Percentiles rank a stretch among this genome's conserved stretches.
Conservation (phyloP, 2,329 filamentous ascomycete species). For the Claviceps arundinis region DNA sequence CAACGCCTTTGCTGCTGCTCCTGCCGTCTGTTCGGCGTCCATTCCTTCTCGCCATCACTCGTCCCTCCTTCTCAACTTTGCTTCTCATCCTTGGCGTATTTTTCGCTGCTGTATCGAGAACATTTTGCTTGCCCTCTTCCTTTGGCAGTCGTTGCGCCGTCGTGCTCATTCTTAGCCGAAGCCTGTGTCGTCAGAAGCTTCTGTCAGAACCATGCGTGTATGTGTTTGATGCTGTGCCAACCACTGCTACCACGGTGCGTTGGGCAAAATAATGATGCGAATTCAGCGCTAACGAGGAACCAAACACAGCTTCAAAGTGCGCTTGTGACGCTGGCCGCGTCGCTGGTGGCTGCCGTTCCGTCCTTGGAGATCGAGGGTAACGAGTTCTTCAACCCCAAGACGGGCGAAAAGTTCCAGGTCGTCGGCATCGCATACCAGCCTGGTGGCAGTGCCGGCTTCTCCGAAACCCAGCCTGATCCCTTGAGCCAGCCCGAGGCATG, state of each 20-base stretch:
- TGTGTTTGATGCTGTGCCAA: slow-evolving; percentile 1
- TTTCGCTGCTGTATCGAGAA: no score
- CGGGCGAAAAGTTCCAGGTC: slow-evolving; percentile 49
- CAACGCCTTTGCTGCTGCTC: neutral
- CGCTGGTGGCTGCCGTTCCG: slow-evolving; percentile 41
- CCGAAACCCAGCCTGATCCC: slow-evolving; percentile 40
- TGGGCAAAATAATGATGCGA: no score
- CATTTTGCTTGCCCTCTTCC: no score
- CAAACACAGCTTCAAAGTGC: slow-evolving; percentile 24
- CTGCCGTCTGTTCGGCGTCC: slow-evolving; percentile 1
- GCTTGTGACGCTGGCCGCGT: slow-evolving; percentile 39
- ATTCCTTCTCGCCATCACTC: slow-evolving; percentile 1
- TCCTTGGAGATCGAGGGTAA: slow-evolving; percentile 42
- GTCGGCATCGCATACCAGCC: slow-evolving; percentile 58
- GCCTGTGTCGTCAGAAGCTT: neutral
- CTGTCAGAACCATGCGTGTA: slow-evolving; percentile 9
- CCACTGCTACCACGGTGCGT: no score
- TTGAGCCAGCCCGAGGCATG: slow-evolving; percentile 45
- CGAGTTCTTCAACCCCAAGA: slow-evolving; percentile 46
- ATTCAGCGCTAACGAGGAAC: neutral
- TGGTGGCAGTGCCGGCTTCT: slow-evolving; percentile 49
- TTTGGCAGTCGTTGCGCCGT: no score
- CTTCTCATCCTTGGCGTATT: slow-evolving; percentile 7
- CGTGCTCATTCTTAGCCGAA: no score
- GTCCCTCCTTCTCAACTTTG: slow-evolving; percentile 1